Percentiles rank a stretch among this genome's conserved stretches.
These are phyloP conservation scores for Elongisporangium undulatum DNA, from an alignment of 352 stramenopile genomes.

Conservation along the genomic window DNA sequence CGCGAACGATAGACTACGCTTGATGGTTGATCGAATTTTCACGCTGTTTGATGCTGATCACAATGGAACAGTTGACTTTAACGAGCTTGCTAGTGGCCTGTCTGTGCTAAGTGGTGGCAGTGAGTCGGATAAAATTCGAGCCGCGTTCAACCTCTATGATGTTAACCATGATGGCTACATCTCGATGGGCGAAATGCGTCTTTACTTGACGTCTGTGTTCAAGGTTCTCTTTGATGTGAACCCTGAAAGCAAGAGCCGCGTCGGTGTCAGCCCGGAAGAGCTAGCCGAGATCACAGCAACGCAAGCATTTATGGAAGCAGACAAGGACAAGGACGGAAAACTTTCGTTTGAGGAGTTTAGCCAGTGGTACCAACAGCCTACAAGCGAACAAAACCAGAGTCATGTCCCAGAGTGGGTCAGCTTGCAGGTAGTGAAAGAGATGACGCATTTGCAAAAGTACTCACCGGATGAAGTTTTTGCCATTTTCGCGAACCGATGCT, in stretches of 20 bases:
- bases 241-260: conserved; percentile 42
- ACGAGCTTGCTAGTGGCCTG: conserved; percentile 72
- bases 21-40: conserved; percentile 79
- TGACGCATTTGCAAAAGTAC: conserved; percentile 83
- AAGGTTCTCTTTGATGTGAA: conserved; percentile 86
- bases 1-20: conserved; percentile 35
- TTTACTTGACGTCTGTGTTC: conserved; percentile 84
- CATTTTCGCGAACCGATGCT: conserved; percentile 79
- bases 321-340: conserved; percentile 69
- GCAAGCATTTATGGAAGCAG: conserved; percentile 77
- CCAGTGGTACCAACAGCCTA: conserved; percentile 67
- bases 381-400: conserved; percentile 16
- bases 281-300: conserved; percentile 72
- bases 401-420: conserved; percentile 60
- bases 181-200: conserved; percentile 76
- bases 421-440: conserved; percentile 76
- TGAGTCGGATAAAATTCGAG: conserved; percentile 68
- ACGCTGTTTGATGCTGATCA: conserved; percentile 76
- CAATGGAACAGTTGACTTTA: conserved; percentile 78
- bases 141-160: conserved; percentile 85
- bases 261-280: conserved; percentile 68
- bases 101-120: conserved; percentile 73
- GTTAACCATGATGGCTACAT: conserved; percentile 86
- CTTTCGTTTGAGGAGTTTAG: conserved; percentile 85
- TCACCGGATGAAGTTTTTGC: conserved; percentile 82